phyloP scores from a whole-genome alignment of 306 rosid species.

The Mucuna pruriens region DNA sequence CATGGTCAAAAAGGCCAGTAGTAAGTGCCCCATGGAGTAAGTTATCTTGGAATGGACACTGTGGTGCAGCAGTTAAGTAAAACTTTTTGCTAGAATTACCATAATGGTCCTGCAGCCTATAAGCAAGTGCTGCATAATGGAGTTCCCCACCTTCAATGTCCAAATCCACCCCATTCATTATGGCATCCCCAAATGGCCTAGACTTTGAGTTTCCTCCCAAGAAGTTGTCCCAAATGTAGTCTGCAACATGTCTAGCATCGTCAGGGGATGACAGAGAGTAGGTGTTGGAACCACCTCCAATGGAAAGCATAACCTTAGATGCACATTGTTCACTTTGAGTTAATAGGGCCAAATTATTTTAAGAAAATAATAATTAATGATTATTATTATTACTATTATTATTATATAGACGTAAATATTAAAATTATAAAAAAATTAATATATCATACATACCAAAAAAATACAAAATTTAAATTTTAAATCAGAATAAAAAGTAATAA shows the following conservation, averaged over 20 bases:
- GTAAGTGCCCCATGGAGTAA: constrained; percentile 40
- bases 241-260: constrained; percentile 47
- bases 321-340: too few species aligned
- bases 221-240: constrained; percentile 55
- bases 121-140: constrained; percentile 38
- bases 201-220: constrained; percentile 52
- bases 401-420: too few species aligned
- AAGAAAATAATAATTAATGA: too few species aligned
- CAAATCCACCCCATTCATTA: constrained; percentile 63
- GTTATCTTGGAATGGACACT: constrained; percentile 54
- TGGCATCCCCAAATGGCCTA: constrained; percentile 56
- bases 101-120: constrained; percentile 34
- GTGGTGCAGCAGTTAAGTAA: constrained; percentile 59
- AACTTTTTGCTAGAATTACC: constrained; percentile 9
- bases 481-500: too few species aligned
- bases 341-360: too few species aligned
- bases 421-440: too few species aligned
- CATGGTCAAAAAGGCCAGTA: constrained; percentile 52
- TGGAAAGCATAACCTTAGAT: constrained; percentile 51
- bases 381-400: too few species aligned
- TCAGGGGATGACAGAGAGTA: constrained; percentile 53
- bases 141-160: constrained; percentile 48
- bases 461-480: too few species aligned
- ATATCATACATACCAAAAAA: too few species aligned
- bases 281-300: constrained; percentile 46